Base-by-base conservation (phyloP, 2,329 filamentous ascomycete species). In the Periconia digitata region DNA sequence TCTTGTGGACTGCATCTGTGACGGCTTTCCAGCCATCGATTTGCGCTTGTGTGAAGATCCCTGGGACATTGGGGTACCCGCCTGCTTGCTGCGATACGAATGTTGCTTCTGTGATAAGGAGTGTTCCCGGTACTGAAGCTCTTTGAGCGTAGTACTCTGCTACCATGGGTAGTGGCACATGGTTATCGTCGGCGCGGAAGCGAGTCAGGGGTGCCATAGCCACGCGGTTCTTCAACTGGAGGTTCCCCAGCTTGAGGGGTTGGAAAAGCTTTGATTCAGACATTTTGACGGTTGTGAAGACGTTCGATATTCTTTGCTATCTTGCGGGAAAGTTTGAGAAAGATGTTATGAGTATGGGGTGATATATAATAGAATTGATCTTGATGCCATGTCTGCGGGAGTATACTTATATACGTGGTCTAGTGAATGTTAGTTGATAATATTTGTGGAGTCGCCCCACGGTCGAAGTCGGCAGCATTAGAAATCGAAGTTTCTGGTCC, bases 1-100 rank as follows among this genome's bases (percentile, higher is more conserved):
- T 85, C 18, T 73, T 74, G 63, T 89, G 86, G 0, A 89, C 83
- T 1, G 79, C 80, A 21, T 83, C 77, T 2, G 80, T 84, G 36
- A 88, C 72, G 13, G 76, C 69, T 52, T 78, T 81, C 85, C 85
- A 89, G 0, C 73, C 79, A 1, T 73, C 74, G 36, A 85, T 66
- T 41, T 69, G 66, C 17, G 50, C 57, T 0, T 76, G 67, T 17
- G 64, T 79, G 60, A 75, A 85, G 58, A 85, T 81, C 21, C 82
- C 83, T 0, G 85, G 83, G 1, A 79, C 73, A 51, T 81, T 79
- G 34, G 68, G 67, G 55, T 75, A 78, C 36, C 78, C 75, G 39
- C 77, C 77, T 10, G 75, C 72, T 47, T 73, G 67, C 2, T 70
- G 62, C 56, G 64, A 78, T 64, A 73, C 81, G 69, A 76, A 75